Base-by-base conservation (phyloP, 192 early-diverging fungal genomes). In the Backusella tuberculispora region DNA sequence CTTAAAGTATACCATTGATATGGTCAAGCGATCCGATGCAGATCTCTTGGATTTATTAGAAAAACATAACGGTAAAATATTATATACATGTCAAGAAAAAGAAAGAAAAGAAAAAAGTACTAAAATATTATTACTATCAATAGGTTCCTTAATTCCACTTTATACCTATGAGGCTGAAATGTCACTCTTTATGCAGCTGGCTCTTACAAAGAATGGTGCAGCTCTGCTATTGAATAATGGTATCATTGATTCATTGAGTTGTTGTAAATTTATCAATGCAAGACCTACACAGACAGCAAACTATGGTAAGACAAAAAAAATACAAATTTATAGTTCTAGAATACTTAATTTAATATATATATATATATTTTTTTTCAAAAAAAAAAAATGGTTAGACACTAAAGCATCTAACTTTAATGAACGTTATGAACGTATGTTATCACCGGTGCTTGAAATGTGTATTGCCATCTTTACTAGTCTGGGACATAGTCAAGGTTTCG, bases 131-230 rank as follows among this genome's bases (percentile, higher is more conserved):
- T 9, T 67, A 17, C 19, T 24, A 21, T 24, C 21, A 21, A 12
- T 69, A 17, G 85, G 84, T 37, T 86, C 88, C 37, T 81, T 91
- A 29, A 85, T 87, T 56, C 81, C 83, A 53, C 77, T 88, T 26
- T 94, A 88, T 78, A 90, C 95, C 66, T 95, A 90, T 80, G 92
- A 96, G 74, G 79, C 91, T 7, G 95, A 95, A 84, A 89, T 96
- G 87, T 79, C 88, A 0, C 85, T 98, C 34, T 88, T 98, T 71
- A 76, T 95, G 64, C 88, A 94, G n/a, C 79, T 98, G 45, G 87
- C 94, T 4, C 88, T 91, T 77, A 83, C 84, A 8, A 74, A 81
- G 10, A 92, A 93, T 24, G 95, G 95, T 17, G 89, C 95, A 0
- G 88, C 93, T 64, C 85, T 88, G 72, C 81, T 98, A 40, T 66